Evolutionary conservation across 352 stramenopile species (phyloP).

Genomic region (Pythium sp.): DNA sequence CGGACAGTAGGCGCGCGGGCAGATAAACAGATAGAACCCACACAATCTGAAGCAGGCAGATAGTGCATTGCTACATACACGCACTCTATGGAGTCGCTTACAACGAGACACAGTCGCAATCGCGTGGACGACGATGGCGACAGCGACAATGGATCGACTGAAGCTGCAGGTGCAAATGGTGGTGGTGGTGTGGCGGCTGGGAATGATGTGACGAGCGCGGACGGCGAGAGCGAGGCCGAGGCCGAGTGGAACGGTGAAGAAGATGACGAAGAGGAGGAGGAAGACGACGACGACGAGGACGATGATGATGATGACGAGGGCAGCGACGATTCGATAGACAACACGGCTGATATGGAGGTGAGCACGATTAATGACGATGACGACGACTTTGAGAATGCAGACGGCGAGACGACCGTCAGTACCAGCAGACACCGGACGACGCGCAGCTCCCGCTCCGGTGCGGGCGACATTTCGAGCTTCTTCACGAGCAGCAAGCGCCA

Average conservation of each 20-base stretch:
- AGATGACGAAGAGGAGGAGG: conserved; percentile 5
- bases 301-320: conserved; percentile 21
- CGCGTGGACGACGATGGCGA: not conserved
- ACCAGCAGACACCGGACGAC: not conserved
- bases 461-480: conserved; percentile 10
- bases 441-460: not conserved
- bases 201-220: conserved; percentile 11
- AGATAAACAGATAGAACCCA: not conserved
- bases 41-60: not conserved
- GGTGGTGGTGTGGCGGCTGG: not conserved
- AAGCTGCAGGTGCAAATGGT: not conserved
- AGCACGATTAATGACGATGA: conserved; percentile 18
- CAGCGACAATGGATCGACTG: not conserved
- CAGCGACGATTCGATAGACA: conserved; percentile 22
- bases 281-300: conserved; percentile 20
- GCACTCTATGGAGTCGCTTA: conserved; percentile 5
- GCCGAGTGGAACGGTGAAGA: conserved; percentile 26
- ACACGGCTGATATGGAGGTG: conserved; percentile 14
- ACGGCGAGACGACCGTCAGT: not conserved
- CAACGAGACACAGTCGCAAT: not conserved
- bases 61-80: not conserved
- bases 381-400: conserved; percentile 6
- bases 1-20: not conserved
- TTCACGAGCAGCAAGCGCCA: conserved; percentile 1
- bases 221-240: conserved; percentile 16